Evolutionary conservation across 176 grass and related monocot species (phyloP).

Genomic region (Themeda triandra): DNA sequence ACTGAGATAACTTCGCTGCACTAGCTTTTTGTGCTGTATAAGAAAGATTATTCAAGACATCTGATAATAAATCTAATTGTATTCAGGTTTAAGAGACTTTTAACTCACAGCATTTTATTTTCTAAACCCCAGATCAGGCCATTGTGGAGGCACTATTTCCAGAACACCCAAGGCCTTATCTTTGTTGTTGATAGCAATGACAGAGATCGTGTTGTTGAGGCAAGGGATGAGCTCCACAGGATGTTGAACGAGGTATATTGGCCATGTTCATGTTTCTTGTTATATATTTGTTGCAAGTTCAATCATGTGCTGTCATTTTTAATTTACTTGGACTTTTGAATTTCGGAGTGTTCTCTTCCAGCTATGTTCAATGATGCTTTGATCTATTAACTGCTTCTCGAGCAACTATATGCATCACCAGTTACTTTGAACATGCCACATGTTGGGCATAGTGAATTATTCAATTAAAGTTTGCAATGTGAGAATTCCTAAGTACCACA

Average conservation of each 20-base stretch:
- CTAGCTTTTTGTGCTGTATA: not conserved
- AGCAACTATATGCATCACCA: not conserved
- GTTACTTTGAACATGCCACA: not conserved
- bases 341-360: not conserved
- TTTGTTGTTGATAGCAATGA: slow-evolving; percentile 83
- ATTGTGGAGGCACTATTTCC: slow-evolving; percentile 81
- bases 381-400: not conserved
- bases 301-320: not conserved
- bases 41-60: not conserved
- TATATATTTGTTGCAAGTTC: not conserved
- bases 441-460: not conserved
- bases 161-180: slow-evolving; percentile 73
- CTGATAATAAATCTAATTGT: not conserved
- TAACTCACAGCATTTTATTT: not conserved
- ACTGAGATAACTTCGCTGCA: not conserved
- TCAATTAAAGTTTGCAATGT: not conserved
- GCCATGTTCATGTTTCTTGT: not conserved
- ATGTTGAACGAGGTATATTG: slow-evolving; percentile 66
- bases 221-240: slow-evolving; percentile 74
- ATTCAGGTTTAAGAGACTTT: not conserved
- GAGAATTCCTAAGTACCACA: not conserved
- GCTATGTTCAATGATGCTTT: not conserved
- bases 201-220: slow-evolving; percentile 81
- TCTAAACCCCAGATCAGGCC: slow-evolving; percentile 60
- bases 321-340: not conserved